Base-by-base conservation (phyloP, 805 yeast genomes). In the baker's yeast (Saccharomyces cerevisiae) region DNA sequence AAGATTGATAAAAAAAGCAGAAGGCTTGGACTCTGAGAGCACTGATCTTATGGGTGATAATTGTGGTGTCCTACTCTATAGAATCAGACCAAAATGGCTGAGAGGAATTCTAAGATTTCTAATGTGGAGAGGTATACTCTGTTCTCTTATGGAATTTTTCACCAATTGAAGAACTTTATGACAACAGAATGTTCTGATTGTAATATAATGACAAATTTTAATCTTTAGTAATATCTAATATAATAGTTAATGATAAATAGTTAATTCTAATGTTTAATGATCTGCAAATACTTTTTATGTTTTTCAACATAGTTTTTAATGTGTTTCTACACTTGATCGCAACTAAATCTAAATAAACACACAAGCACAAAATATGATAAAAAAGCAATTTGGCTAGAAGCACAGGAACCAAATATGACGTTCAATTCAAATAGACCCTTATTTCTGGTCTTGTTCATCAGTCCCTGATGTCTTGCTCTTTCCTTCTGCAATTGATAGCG, bases 1-100 rank as follows among this genome's bases (percentile, higher is more conserved):
- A 51, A 76, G 79, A 51, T 81, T 82, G 59, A 79, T 84, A 53
- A 81, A 85, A 57, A 79, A 86, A 75, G 97, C 96, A 0, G 80
- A 85, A 59, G 97, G 97, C 3, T 47, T 65, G 22, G 69, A 65
- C 1, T 78, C 87, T 17, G 96, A 90, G 65, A 79, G 84, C 56
- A 96, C 89, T 65, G 90, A 89, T 43, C 52, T 60, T 26, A 60
- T 64, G 2, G 85, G 83, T 58, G 76, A 75, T 50, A 78, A 83
- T 56, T 89, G 96, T 69, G 96, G 92, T 1, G 76, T 79, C 55
- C 58, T 81, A 17, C 78, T 84, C 53, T 74, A 76, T 49, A 75
- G 73, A 59, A 70, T 83, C n/a, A 71, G 72, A 59, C 87, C 85
- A 0, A 55, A 52, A 3, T 74, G 78, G 73, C 59, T 85, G 31